These are phyloP conservation scores for Penicillium mononematosum DNA, from an alignment of 495 filamentous ascomycete species.

Conservation along the genomic window DNA sequence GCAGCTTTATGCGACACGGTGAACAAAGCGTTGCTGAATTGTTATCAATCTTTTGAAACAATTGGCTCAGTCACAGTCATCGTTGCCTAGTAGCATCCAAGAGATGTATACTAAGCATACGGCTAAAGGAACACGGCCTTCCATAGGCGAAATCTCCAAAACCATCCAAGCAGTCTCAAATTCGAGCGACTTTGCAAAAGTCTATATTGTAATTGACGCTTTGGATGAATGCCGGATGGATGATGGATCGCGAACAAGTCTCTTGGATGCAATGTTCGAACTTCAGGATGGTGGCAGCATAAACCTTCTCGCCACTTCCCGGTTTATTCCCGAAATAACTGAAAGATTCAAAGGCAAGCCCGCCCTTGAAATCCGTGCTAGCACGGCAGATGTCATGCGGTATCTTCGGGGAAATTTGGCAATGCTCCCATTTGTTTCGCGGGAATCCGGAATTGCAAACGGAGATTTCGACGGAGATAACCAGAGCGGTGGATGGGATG, in stretches of 20 bases:
- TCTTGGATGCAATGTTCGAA: background rate
- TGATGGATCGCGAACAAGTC: background rate
- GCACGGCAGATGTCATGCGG: background rate
- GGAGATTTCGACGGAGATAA: no score
- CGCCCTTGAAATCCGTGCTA: background rate
- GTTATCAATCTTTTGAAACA: slow-evolving; percentile 28
- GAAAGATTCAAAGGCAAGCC: background rate
- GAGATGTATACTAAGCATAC: background rate
- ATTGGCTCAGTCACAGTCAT: background rate
- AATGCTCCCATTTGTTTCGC: background rate
- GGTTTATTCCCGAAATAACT: background rate
- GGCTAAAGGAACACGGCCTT: background rate
- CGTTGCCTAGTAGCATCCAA: background rate
- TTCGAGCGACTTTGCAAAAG: background rate
- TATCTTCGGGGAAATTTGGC: no score
- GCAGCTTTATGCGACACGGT: slow-evolving; percentile 20
- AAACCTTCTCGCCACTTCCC: background rate
- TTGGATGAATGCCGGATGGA: background rate
- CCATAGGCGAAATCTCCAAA: background rate
- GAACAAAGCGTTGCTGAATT: slow-evolving; percentile 20
- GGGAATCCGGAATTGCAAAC: background rate
- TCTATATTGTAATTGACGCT: background rate
- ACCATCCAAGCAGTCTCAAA: background rate
- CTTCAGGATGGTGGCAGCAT: background rate
- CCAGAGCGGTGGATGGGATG: no score